Percentiles rank a stretch among this genome's conserved stretches.
These are phyloP conservation scores for Fusarium anthophilum DNA, from an alignment of 2,329 filamentous ascomycete genomes.

Conservation along the genomic window DNA sequence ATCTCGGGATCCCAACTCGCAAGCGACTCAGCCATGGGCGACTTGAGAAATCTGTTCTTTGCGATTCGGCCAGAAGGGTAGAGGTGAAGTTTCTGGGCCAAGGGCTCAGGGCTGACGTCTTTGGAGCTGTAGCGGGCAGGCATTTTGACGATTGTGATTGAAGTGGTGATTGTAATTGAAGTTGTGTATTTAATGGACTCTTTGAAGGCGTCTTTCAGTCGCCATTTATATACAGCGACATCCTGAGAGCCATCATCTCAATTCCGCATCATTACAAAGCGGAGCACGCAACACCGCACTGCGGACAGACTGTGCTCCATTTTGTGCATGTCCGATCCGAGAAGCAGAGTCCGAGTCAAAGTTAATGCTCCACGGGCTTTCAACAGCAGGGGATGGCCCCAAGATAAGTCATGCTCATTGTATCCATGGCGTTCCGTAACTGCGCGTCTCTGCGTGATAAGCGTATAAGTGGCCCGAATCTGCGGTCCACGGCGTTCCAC, in stretches of 20 bases:
- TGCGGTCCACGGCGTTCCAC: conserved; percentile 17
- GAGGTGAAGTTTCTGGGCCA: conserved; percentile 58
- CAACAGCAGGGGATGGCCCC: rapidly evolving
- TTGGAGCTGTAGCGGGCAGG: conserved; percentile 31
- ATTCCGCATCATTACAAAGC: neutral
- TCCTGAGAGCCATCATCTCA: neutral
- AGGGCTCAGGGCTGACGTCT: conserved; percentile 28
- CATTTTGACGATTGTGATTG: conserved; percentile 11
- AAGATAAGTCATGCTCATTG: neutral
- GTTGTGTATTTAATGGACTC: neutral
- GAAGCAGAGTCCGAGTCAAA: neutral
- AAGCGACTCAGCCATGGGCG: conserved; percentile 72
- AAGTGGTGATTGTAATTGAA: neutral
- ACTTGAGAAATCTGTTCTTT: conserved; percentile 73
- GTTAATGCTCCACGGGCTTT: neutral
- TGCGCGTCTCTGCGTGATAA: neutral
- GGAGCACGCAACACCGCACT: neutral
- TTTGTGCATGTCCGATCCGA: neutral
- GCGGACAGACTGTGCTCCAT: neutral
- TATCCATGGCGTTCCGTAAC: neutral
- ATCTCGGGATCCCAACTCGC: conserved; percentile 68
- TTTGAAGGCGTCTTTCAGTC: neutral
- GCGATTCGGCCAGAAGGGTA: conserved; percentile 58
- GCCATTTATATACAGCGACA: conserved; percentile 2
- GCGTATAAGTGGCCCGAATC: neutral